A percentile compares a stretch with the other conserved stretches of the same genome.
Evolutionary conservation across 352 stramenopile genomes (phyloP).

Genomic region (Pythium plurisporium): DNA sequence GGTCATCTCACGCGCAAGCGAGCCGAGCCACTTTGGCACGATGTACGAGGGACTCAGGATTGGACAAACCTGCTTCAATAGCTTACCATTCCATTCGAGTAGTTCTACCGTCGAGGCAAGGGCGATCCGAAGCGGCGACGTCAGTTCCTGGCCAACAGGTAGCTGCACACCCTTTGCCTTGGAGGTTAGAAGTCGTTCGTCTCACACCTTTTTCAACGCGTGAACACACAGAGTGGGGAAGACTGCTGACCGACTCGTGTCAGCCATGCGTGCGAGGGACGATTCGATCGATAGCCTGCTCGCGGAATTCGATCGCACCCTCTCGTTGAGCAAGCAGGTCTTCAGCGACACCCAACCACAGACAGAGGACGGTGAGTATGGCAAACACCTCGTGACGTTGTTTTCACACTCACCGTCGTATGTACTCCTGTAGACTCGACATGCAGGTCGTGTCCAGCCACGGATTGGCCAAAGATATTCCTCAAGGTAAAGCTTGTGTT

Average conservation of each 20-base stretch:
- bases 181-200: neutral
- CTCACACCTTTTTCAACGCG: neutral
- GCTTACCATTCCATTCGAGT: neutral
- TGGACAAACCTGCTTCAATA: neutral
- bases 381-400: neutral
- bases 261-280: conserved; percentile 51
- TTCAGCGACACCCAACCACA: conserved; percentile 41
- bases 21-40: conserved; percentile 11
- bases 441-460: neutral
- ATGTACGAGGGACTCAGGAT: neutral
- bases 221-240: conserved; percentile 37
- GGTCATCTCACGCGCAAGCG: conserved; percentile 1
- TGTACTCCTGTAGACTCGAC: neutral
- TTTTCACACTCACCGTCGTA: neutral
- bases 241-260: conserved; percentile 52
- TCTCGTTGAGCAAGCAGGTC: conserved; percentile 59
- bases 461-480: neutral
- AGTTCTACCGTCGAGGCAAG: conserved; percentile 69
- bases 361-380: conserved; percentile 27
- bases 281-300: conserved; percentile 84
- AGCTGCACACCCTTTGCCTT: neutral
- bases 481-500: neutral
- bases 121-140: conserved; percentile 46
- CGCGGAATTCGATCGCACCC: conserved; percentile 63
- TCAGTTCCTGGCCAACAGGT: conserved; percentile 69